Evolutionary conservation across 768 basidiomycete species (phyloP), one percentile per base, ranked within the genome.

Genomic region (Amanita muscaria): DNA sequence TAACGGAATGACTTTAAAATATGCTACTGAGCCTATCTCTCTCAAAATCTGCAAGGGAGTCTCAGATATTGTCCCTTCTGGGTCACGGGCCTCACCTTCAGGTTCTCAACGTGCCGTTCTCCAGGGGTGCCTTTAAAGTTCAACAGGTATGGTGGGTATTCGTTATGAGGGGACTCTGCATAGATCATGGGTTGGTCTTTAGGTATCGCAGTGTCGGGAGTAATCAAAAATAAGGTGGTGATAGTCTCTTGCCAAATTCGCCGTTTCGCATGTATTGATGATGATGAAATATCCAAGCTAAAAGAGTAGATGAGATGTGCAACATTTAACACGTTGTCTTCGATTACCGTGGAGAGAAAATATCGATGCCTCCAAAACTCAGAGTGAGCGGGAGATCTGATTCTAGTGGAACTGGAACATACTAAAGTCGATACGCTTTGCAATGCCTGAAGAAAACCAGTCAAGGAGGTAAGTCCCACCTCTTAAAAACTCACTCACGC

Each of bases 231-330:
- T 14, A 89, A 63, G 1, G 79, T 72, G 0, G 80, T 73, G 18
- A 88, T 68, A 3, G 82, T 70, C 59, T 89, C 87, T 56, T 89
- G 85, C 83, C 84, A 86, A 11, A 89, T 82, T 4, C 87, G 73
- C 12, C 84, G 72, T 47, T 68, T 76, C 12, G 74, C 67, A 56
- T 89, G 87, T 5, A 70, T 60, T 1, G 79, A 83, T 1, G 67
- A 60, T 2, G 68, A 49, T 1, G 79, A 75, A 30, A 76, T 60
- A 56, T 83, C 78, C 48, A 86, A 53, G 7, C 83, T 85, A 24
- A 14, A 42, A 3, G 47, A 7, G 35, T 11, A 4, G n/a, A 21
- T 21, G 30, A 23, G 7, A 24, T 16, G 27, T 14, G 18, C 11
- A 11, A 5, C n/a, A 6, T 14, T 19, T 11, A 14, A 21, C 3